These are phyloP conservation scores for Lactarius sp. DNA, from an alignment of 768 basidiomycete species.

Conservation along the genomic window DNA sequence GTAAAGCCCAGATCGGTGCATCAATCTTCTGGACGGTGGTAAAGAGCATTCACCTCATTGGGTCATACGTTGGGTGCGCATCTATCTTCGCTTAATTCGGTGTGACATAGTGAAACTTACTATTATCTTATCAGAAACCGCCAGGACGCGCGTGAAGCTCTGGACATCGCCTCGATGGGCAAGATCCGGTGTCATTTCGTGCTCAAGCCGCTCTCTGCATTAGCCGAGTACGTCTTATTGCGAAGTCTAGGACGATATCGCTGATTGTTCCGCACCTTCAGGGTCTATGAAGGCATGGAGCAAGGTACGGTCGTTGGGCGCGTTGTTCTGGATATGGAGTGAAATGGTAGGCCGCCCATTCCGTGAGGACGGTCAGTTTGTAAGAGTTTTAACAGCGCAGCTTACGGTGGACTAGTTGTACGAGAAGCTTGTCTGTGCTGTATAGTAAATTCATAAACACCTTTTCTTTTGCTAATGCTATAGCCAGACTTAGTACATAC, in stretches of 20 bases:
- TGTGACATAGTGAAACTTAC: neutral
- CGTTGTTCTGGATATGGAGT: slow-evolving; percentile 13
- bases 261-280: slow-evolving; percentile 16
- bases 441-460: neutral
- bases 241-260: neutral
- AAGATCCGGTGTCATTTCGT: slow-evolving; percentile 59
- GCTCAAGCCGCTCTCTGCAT: slow-evolving; percentile 44
- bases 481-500: too few relatives aligned
- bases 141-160: slow-evolving; percentile 78
- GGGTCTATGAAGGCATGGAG: slow-evolving; percentile 39
- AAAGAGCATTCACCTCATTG: slow-evolving; percentile 56
- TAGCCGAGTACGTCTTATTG: slow-evolving; percentile 43
- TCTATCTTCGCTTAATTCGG: too few relatives aligned
- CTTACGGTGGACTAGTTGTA: neutral
- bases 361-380: neutral
- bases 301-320: slow-evolving; percentile 30
- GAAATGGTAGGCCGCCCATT: neutral
- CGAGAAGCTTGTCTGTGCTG: neutral
- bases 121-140: slow-evolving; percentile 52
- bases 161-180: slow-evolving; percentile 68
- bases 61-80: slow-evolving; percentile 38
- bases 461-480: neutral
- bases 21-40: slow-evolving; percentile 70
- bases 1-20: slow-evolving; percentile 46
- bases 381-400: neutral